Percentiles rank a stretch among this genome's conserved stretches.
Evolutionary conservation across 345 rosid genomes (phyloP).

Genomic region (Eucalyptus erythrocorys): DNA sequence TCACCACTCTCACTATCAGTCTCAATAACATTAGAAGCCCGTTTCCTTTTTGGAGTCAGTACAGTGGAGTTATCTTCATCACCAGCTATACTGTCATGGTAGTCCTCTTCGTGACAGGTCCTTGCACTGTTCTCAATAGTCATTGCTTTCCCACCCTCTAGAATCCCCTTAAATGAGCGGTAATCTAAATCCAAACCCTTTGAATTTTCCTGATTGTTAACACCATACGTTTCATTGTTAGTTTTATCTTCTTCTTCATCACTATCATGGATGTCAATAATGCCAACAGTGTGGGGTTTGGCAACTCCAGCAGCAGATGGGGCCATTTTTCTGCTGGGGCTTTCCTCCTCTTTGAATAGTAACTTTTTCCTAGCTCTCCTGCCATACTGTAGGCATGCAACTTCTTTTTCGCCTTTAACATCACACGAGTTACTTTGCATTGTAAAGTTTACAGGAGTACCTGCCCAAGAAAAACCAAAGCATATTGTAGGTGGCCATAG

Average conservation of each 20-base stretch:
- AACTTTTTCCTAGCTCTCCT: slow-evolving; percentile 24
- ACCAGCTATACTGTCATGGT: neutral
- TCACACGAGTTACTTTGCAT: slow-evolving; percentile 5
- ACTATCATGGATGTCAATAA: slow-evolving; percentile 36
- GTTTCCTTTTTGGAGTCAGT: slow-evolving; percentile 37
- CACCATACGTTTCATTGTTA: neutral
- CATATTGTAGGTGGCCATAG: neutral
- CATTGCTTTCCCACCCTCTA: neutral
- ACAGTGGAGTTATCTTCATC: neutral
- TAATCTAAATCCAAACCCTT: neutral
- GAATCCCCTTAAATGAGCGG: neutral
- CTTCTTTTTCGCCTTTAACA: neutral
- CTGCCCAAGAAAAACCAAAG: slow-evolving; percentile 9
- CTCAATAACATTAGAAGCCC: slow-evolving; percentile 27
- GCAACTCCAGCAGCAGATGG: slow-evolving; percentile 31
- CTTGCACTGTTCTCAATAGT: neutral
- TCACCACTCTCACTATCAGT: slow-evolving; percentile 54
- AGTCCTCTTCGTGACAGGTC: slow-evolving; percentile 13
- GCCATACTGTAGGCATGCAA: neutral
- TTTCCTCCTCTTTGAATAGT: slow-evolving; percentile 27
- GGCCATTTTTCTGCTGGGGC: slow-evolving; percentile 15
- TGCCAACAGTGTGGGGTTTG: neutral
- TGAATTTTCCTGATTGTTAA: neutral
- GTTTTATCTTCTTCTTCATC: slow-evolving; percentile 25
- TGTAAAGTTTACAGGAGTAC: slow-evolving; percentile 11